Percentiles rank a stretch among this genome's conserved stretches.
Evolutionary conservation across 1,284 basidiomycete species (phyloP).

Genomic region (Cryptococcus hybrid): DNA sequence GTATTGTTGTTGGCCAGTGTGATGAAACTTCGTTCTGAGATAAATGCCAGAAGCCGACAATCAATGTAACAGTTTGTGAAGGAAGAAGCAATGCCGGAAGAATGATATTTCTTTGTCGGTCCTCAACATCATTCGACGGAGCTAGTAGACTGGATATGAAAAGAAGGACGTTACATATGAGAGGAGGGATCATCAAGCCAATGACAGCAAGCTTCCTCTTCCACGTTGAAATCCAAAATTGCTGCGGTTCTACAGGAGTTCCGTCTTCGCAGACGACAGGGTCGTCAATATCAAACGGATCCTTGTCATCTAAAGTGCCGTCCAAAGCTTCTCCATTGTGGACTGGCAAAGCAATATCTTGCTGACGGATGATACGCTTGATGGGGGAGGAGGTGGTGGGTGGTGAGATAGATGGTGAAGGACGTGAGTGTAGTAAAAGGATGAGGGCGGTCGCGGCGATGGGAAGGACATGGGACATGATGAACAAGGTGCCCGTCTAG

Average conservation of each 20-base stretch:
- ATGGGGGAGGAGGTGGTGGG: conserved; percentile 34
- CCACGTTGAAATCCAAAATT: conserved; percentile 58
- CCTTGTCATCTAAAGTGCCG: conserved; percentile 47
- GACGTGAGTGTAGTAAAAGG: conserved; percentile 33
- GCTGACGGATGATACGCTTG: conserved; percentile 7
- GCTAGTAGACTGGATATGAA: conserved; percentile 33
- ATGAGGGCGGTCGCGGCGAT: conserved; percentile 33
- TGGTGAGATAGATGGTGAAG: conserved; percentile 35
- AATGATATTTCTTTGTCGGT: conserved; percentile 6
- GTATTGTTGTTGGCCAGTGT: conserved; percentile 65
- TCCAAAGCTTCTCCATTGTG: conserved; percentile 30
- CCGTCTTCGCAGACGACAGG: conserved; percentile 72
- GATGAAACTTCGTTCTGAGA: conserved; percentile 54
- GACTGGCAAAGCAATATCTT: conserved; percentile 30
- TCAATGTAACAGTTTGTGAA: conserved; percentile 63
- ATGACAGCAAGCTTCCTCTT: conserved; percentile 30
- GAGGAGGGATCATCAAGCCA: conserved; percentile 32
- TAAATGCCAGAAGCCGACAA: conserved; percentile 59
- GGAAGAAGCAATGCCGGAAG: conserved; percentile 55
- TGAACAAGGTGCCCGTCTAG: not conserved
- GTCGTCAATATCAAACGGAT: conserved; percentile 74
- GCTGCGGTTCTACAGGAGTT: conserved; percentile 65
- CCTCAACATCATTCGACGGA: conserved; percentile 2
- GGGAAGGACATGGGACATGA: conserved; percentile 19
- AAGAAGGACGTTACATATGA: conserved; percentile 28